Evolutionary conservation across 2,329 filamentous ascomycete genomes (phyloP), one percentile per base, ranked within the genome.

Genomic region (Uncinocarpus reesii): DNA sequence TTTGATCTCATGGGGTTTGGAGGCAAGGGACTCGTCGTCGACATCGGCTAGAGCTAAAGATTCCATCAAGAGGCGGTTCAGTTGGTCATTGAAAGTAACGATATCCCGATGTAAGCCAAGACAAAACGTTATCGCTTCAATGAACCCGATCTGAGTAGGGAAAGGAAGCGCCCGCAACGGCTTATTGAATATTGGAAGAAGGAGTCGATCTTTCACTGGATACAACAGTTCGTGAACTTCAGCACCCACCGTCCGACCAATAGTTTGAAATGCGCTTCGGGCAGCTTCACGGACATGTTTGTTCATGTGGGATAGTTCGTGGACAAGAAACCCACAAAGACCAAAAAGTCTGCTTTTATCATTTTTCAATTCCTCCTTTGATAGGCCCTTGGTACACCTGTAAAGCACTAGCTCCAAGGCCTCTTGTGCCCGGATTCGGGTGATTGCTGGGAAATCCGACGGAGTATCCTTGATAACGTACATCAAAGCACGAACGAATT

Each of bases 381-480:
- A 81, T 51, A 83, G 77, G 48, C 80, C 80, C 66, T 86, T 85
- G 35, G 84, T 89, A 62, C 89, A 89, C 49, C 83, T 80, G 50
- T 77, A 75, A 28, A 95, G 74, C 24, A 96, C 78, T 35, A 86
- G 76, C 57, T 90, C 82, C 18, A 98, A 73, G 0, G 90, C 93
- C 16, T 81, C 77, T 65, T 93, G 86, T 0, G 92, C 89, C 51
- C 86, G 81, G 28, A 82, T 75, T 29, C 92, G 78, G 1, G 92
- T 95, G 60, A 84, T 89, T 49, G 93, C 88, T 1, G 93, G 90
- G 1, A 98, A 75, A 63, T 98, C 92, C 48, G 86, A 79, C 0
- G 93, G 92, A 77, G 95, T 95, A 62, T 98, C 92, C 68, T 98
- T 98, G 70, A 98, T 87, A 55, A 98, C 89, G 66, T 94, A 95